These are phyloP conservation scores for Corniculantispora saksenae DNA, from an alignment of 2,329 filamentous ascomycete species.

Conservation along the genomic window DNA sequence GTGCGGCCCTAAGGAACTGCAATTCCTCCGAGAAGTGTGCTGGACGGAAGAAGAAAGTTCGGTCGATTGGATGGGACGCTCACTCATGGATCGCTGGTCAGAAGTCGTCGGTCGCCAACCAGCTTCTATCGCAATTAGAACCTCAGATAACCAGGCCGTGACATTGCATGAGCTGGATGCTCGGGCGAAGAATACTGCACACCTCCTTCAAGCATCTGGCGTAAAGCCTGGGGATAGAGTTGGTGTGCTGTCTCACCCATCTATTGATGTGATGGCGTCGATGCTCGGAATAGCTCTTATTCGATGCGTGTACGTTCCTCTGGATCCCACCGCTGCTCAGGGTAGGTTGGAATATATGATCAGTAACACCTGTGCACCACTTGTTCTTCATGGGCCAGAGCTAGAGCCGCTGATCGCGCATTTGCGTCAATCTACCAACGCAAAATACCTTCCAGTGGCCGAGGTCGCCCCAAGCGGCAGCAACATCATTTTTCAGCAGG, in stretches of 20 bases:
- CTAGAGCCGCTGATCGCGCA: not conserved
- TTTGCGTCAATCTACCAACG: not conserved
- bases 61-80: not conserved
- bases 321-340: conserved; percentile 3
- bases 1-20: not conserved
- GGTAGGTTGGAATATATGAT: conserved; percentile 7
- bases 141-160: not conserved
- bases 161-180: not conserved
- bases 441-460: not conserved
- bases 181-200: not conserved
- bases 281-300: not conserved
- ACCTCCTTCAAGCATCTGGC: not conserved
- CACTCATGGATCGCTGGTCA: not conserved
- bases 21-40: conserved; percentile 3
- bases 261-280: conserved; percentile 7
- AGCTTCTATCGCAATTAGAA: not conserved
- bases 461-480: not conserved
- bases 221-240: not conserved
- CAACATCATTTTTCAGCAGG: too few relatives aligned
- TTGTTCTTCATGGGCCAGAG: not conserved
- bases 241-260: conserved; percentile 6
- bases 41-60: conserved; percentile 4
- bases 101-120: not conserved
- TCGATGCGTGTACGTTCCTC: conserved; percentile 9
- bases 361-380: not conserved